Percentiles rank a stretch among this genome's conserved stretches.
Evolutionary conservation across 768 basidiomycete genomes (phyloP).

Genomic region (Naganishia friedmannii): DNA sequence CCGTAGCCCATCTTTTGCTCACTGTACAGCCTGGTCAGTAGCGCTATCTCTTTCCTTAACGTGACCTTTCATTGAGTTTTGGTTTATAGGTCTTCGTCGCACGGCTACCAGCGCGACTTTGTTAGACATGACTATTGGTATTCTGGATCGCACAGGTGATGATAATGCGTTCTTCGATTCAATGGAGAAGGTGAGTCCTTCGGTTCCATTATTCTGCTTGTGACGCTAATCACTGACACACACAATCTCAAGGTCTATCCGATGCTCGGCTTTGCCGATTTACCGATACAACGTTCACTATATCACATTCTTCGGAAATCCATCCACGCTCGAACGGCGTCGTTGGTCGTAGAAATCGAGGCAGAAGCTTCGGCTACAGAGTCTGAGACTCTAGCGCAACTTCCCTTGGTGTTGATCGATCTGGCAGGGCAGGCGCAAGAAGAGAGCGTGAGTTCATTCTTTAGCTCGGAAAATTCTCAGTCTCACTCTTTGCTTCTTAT

Average conservation of each 20-base stretch:
- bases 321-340: constrained; percentile 70
- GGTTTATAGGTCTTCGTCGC: not conserved
- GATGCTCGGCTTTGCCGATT: constrained; percentile 55
- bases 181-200: constrained; percentile 17
- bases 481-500: not conserved
- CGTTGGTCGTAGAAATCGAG: constrained; percentile 73
- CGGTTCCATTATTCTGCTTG: not conserved
- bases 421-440: constrained; percentile 41
- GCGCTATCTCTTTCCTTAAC: too few species aligned
- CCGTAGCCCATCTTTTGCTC: constrained; percentile 8
- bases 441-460: constrained; percentile 4
- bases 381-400: constrained; percentile 7
- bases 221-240: not conserved
- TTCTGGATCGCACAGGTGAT: constrained; percentile 13
- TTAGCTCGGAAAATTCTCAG: not conserved
- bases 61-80: not conserved
- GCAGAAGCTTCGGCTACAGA: constrained; percentile 65
- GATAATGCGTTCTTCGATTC: constrained; percentile 8
- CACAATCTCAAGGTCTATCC: constrained; percentile 67
- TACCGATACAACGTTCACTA: constrained; percentile 70
- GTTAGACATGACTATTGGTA: constrained; percentile 14
- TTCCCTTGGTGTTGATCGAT: constrained; percentile 29
- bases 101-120: not conserved
- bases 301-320: constrained; percentile 70
- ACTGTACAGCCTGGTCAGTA: constrained; percentile 12